Evolutionary conservation across 108 stramenopile genomes (phyloP), one percentile per base, ranked within the genome.

Genomic region (Pseudonitzschia multistriata): DNA sequence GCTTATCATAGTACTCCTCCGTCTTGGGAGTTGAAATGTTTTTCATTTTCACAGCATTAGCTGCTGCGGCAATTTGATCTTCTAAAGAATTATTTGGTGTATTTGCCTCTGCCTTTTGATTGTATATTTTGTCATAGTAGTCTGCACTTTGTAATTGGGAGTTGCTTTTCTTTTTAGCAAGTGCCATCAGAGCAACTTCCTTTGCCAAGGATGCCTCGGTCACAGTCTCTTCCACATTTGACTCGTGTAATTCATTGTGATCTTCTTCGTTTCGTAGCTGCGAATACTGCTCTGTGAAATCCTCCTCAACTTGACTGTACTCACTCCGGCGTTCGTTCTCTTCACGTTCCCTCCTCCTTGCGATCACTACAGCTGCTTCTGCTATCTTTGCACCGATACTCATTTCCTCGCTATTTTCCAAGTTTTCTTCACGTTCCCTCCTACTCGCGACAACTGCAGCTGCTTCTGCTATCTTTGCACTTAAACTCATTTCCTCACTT

Each of bases 101-200:
- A 7, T 39, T 39, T 39, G 37, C 5, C 10, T 39, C 37, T 39
- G 37, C 10, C 37, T 39, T 39, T 10, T 5, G 10, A 5, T 39
- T 39, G 37, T 39, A 39, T 5, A 63, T 11, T 40, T 47, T 64
- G 17, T 64, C 63, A 42, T 28, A 64, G 25, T 64, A 19, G 8
- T 33, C 57, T 13, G 25, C 31, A 21, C 14, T 59, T 29, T 45
- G 42, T 17, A 45, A 10, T 45, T 45, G 42, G 2, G 42, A 10
- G 17, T 45, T 45, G 17, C 8, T 45, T 3, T 45, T 45, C 42
- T 36, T 62, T 17, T 14, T 62, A 35, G 61, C 61, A 39, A 62
- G 61, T n/a, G 36, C 36, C 1, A 55, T 14, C 27, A 25, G 13
- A 13, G 61, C 61, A 37, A 36, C 61, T 62, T 62, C 34, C 3